Conservation (phyloP, 148 eudicot genomes). For the Cornus kousa region DNA sequence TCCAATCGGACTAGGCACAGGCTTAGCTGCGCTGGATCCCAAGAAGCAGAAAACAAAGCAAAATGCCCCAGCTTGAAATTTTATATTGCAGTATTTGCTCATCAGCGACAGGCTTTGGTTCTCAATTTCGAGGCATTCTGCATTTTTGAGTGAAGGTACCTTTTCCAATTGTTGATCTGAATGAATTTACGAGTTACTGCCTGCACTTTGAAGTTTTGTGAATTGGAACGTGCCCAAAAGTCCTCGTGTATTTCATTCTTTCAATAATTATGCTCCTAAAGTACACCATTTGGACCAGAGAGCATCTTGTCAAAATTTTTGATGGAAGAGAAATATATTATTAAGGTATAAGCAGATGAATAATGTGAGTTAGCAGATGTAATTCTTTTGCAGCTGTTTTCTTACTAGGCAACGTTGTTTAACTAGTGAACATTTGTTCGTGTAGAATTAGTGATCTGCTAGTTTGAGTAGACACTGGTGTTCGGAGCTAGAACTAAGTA, state of each 20-base stretch:
- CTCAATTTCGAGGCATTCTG: not conserved
- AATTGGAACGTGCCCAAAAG: not conserved
- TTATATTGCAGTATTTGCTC: not conserved
- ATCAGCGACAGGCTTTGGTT: not conserved
- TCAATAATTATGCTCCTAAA: slow-evolving; percentile 7
- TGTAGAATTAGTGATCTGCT: too few species aligned
- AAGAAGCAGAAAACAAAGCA: slow-evolving; percentile 59
- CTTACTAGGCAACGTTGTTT: too few species aligned
- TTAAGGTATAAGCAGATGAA: not conserved
- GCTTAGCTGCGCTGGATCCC: slow-evolving; percentile 58
- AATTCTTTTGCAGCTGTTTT: too few species aligned
- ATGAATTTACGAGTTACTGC: too few species aligned
- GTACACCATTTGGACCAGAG: slow-evolving; percentile 7
- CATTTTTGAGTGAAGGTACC: not conserved
- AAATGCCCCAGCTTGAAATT: slow-evolving; percentile 31
- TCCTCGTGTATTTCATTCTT: slow-evolving; percentile 5
- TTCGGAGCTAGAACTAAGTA: too few species aligned
- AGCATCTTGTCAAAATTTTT: slow-evolving; percentile 4
- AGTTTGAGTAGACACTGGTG: too few species aligned
- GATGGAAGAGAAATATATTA: slow-evolving; percentile 2
- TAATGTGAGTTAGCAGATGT: not conserved
- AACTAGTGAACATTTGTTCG: too few species aligned
- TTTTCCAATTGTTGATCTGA: not conserved
- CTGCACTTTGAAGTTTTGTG: not conserved
- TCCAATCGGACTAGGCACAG: slow-evolving; percentile 66